Percentiles rank a stretch among this genome's conserved stretches.
These are phyloP conservation scores for Calonectria pauciramosa DNA, from an alignment of 2,329 filamentous ascomycete species.

Conservation along the genomic window DNA sequence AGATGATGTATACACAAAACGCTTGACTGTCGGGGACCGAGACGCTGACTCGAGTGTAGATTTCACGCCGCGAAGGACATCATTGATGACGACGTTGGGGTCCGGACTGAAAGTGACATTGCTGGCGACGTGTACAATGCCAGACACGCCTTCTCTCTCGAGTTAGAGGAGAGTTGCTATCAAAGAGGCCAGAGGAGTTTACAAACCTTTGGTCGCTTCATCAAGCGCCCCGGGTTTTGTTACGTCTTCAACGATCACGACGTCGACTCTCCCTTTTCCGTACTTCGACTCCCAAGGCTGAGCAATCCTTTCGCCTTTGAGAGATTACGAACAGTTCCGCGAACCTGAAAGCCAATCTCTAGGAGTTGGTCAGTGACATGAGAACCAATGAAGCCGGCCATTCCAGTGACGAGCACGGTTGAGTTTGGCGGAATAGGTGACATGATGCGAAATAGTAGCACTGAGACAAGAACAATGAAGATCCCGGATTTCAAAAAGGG, in stretches of 20 bases:
- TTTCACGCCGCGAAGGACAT: constrained; percentile 51
- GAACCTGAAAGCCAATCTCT: constrained; percentile 56
- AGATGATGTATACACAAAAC: constrained; percentile 46
- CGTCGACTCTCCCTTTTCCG: constrained; percentile 49
- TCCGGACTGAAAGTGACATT: constrained; percentile 55
- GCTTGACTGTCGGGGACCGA: constrained; percentile 55
- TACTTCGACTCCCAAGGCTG: constrained; percentile 47
- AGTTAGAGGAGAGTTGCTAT: too few relatives aligned
- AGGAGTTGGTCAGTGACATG: constrained; percentile 58
- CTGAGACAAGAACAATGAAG: too few relatives aligned
- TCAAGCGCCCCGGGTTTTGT: constrained; percentile 53
- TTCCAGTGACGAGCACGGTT: constrained; percentile 60
- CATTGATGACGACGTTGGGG: constrained; percentile 58
- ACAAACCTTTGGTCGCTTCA: constrained; percentile 18
- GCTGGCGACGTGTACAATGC: constrained; percentile 61
- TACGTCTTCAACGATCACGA: constrained; percentile 55
- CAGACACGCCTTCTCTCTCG: constrained; percentile 49
- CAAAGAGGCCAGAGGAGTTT: too few relatives aligned
- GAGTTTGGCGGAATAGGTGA: constrained; percentile 45
- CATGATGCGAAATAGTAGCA: too few relatives aligned
- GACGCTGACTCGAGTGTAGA: constrained; percentile 57
- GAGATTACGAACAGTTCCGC: constrained; percentile 58
- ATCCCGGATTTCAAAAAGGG: too few relatives aligned
- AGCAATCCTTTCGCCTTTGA: constrained; percentile 52
- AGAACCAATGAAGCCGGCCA: constrained; percentile 60